Percentiles rank a stretch among this genome's conserved stretches.
phyloP scores from a whole-genome alignment of 768 basidiomycete species.

The Rhodosporidiobolus odoratus region DNA sequence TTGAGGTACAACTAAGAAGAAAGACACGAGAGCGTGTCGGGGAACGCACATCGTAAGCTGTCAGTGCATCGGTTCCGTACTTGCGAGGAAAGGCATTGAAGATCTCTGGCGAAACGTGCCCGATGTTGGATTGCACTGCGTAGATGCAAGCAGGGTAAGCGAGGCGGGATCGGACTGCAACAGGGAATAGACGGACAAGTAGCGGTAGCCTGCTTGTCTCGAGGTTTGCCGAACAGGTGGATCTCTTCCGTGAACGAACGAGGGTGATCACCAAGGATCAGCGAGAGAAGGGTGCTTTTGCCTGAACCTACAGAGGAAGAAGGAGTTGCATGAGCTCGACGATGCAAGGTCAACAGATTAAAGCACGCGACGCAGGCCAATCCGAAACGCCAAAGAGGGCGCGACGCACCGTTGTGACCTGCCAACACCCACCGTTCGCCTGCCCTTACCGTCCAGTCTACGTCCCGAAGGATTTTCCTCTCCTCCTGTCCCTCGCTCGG shows the following conservation, averaged over 20 bases:
- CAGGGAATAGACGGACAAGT: constrained; percentile 4
- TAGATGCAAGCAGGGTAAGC: constrained; percentile 25
- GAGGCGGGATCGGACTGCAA: background rate
- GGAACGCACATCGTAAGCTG: constrained; percentile 52
- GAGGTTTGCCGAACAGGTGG: constrained; percentile 59
- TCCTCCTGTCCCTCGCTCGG: constrained; percentile 48
- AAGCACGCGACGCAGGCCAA: background rate
- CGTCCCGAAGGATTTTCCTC: constrained; percentile 53
- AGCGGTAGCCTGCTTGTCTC: constrained; percentile 63
- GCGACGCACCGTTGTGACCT: constrained; percentile 69
- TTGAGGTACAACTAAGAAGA: background rate
- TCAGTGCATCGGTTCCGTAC: constrained; percentile 27
- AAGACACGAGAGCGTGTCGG: background rate
- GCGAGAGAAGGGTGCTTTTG: constrained; percentile 84
- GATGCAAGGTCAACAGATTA: background rate
- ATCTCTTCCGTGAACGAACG: constrained; percentile 79
- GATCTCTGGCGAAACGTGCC: constrained; percentile 81
- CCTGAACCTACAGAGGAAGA: constrained; percentile 62
- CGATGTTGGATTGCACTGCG: constrained; percentile 60
- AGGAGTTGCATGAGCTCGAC: background rate
- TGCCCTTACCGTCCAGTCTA: constrained; percentile 74
- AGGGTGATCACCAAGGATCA: constrained; percentile 90
- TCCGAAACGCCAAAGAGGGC: background rate
- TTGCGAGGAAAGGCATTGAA: constrained; percentile 74
- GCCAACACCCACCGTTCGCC: constrained; percentile 87